Evolutionary conservation across 768 basidiomycete species (phyloP).

Genomic region (Podaxis rugospora): DNA sequence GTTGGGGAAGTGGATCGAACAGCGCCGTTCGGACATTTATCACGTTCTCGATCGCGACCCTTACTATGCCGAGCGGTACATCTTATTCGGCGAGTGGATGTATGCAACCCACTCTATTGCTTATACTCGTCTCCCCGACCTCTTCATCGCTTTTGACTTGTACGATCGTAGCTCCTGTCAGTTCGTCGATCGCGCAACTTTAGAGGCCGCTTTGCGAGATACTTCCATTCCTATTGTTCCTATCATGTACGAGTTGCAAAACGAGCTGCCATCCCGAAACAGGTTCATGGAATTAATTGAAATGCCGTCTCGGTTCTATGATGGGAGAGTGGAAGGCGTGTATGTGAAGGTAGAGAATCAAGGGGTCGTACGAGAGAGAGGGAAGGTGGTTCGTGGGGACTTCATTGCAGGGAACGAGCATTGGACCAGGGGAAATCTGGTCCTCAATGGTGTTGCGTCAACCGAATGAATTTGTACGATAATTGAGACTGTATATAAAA

Average conservation of each 20-base stretch:
- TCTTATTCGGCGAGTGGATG: slow-evolving; percentile 64
- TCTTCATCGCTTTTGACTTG: slow-evolving; percentile 56
- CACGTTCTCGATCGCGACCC: slow-evolving; percentile 42
- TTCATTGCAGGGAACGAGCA: slow-evolving; percentile 64
- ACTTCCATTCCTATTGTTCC: slow-evolving; percentile 43
- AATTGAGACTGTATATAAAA: slow-evolving; percentile 22
- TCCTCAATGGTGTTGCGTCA: not conserved
- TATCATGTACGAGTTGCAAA: slow-evolving; percentile 34
- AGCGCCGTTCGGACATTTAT: slow-evolving; percentile 39
- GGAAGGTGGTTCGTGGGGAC: slow-evolving; percentile 55
- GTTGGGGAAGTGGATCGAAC: slow-evolving; percentile 50
- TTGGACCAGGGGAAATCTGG: slow-evolving; percentile 40
- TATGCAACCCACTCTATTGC: slow-evolving; percentile 57
- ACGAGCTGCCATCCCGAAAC: slow-evolving; percentile 29
- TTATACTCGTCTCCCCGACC: slow-evolving; percentile 49
- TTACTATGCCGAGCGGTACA: slow-evolving; percentile 51
- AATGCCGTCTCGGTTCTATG: slow-evolving; percentile 32
- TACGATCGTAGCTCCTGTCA: slow-evolving; percentile 44
- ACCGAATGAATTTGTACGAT: slow-evolving; percentile 17
- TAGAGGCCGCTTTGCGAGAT: slow-evolving; percentile 28
- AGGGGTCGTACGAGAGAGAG: slow-evolving; percentile 22
- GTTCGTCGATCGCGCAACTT: slow-evolving; percentile 33
- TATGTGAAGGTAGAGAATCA: slow-evolving; percentile 13
- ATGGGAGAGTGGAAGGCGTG: slow-evolving; percentile 16
- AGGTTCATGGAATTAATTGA: slow-evolving; percentile 45